Percentiles rank a stretch among this genome's conserved stretches.
These are phyloP conservation scores for Tremellales sp. DNA, from an alignment of 1,284 basidiomycete genomes.

Conservation along the genomic window DNA sequence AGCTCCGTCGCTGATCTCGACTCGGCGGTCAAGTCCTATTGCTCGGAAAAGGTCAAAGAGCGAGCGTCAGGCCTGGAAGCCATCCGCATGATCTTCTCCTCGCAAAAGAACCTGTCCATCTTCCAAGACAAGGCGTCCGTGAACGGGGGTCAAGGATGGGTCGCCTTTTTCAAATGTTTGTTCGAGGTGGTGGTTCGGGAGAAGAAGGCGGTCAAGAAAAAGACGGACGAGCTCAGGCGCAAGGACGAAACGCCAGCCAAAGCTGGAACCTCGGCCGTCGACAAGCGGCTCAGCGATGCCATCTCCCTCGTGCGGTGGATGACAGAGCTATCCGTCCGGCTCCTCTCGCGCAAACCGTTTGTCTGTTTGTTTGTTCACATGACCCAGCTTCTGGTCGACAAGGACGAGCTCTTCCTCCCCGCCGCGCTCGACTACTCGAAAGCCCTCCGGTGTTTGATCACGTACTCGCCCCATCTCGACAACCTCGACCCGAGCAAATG, in stretches of 20 bases:
- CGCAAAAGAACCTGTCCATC: slow-evolving; percentile 54
- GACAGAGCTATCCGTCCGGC: slow-evolving; percentile 34
- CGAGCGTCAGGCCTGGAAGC: slow-evolving; percentile 62
- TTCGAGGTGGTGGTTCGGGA: slow-evolving; percentile 65
- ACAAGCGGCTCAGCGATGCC: slow-evolving; percentile 25
- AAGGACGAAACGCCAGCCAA: slow-evolving; percentile 26
- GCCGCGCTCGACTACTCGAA: slow-evolving; percentile 79
- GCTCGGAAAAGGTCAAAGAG: slow-evolving; percentile 66
- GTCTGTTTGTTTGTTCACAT: slow-evolving; percentile 61
- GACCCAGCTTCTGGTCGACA: slow-evolving; percentile 58
- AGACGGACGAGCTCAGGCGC: too few relatives aligned
- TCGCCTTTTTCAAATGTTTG: slow-evolving; percentile 66
- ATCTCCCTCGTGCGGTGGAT: slow-evolving; percentile 35
- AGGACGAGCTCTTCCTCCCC: slow-evolving; percentile 58
- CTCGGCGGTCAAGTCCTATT: slow-evolving; percentile 56
- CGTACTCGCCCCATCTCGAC: slow-evolving; percentile 71
- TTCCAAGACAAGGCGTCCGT: slow-evolving; percentile 46
- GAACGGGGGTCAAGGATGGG: slow-evolving; percentile 59
- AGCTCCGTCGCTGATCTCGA: slow-evolving; percentile 36
- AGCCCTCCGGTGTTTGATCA: slow-evolving; percentile 62
- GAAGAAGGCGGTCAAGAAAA: slow-evolving; percentile 54
- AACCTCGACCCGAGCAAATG: slow-evolving; percentile 65
- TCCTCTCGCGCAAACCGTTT: slow-evolving; percentile 32
- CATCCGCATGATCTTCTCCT: slow-evolving; percentile 62
- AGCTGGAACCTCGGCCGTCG: slow-evolving; percentile 18